A percentile compares a stretch with the other conserved stretches of the same genome.
These are phyloP conservation scores for Asterella californica DNA, from an alignment of 225 moss, liverwort and hornwort species.

Conservation along the genomic window DNA sequence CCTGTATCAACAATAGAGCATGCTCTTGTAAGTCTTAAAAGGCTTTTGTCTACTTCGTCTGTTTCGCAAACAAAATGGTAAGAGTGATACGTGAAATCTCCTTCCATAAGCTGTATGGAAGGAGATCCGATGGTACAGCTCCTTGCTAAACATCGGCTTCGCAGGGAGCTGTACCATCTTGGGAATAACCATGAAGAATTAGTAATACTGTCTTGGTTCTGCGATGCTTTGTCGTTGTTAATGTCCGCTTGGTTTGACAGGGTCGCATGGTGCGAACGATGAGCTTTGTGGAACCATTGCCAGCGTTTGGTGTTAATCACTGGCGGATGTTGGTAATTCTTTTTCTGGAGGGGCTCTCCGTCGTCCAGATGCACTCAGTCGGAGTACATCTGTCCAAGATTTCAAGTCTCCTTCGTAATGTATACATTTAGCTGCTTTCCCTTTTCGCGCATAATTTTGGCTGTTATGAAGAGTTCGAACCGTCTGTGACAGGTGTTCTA, in stretches of 20 bases:
- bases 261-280: slow-evolving; percentile 71
- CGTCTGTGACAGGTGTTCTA: no score
- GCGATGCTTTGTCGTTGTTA: background rate
- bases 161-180: no score
- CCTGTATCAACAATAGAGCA: slow-evolving; percentile 65
- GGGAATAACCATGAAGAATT: background rate
- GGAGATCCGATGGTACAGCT: background rate
- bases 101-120: background rate
- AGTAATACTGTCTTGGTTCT: background rate
- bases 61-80: background rate
- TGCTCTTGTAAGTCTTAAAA: slow-evolving; percentile 45
- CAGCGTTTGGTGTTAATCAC: slow-evolving; percentile 61
- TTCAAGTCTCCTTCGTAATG: slow-evolving; percentile 58
- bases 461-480: no score
- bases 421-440: slow-evolving; percentile 14
- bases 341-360: slow-evolving; percentile 76
- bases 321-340: slow-evolving; percentile 74
- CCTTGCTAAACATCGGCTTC: no score
- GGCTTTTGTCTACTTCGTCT: background rate
- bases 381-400: slow-evolving; percentile 62
- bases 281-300: slow-evolving; percentile 77
- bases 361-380: slow-evolving; percentile 50
- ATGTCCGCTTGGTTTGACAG: slow-evolving; percentile 28
- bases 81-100: background rate
- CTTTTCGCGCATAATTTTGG: background rate